phyloP scores from a whole-genome alignment of 768 basidiomycete genomes.

The Favolaschia claudopus region DNA sequence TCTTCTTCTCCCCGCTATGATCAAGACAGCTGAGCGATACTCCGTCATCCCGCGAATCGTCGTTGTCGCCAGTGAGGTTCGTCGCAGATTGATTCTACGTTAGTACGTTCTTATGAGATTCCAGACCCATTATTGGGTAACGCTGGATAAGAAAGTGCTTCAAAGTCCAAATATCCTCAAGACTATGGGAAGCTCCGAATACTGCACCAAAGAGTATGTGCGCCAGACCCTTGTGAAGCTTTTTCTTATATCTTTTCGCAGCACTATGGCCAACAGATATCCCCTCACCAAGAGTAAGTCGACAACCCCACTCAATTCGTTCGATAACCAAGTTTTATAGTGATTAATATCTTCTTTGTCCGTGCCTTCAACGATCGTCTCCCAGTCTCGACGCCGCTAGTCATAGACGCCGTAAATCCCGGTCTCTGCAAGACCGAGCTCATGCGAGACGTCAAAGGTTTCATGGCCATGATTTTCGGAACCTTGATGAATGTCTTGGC shows the following conservation, averaged over 20 bases:
- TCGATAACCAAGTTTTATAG: constrained; percentile 1
- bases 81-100: no score
- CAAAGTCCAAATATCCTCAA: constrained; percentile 22
- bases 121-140: constrained; percentile 27
- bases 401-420: constrained; percentile 25
- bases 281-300: constrained; percentile 3
- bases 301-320: neutral
- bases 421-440: constrained; percentile 29
- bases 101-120: no score
- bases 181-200: constrained; percentile 24
- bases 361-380: constrained; percentile 14
- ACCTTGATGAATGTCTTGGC: constrained; percentile 21
- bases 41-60: constrained; percentile 42
- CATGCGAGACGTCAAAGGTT: neutral
- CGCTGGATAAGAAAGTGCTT: neutral
- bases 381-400: constrained; percentile 12
- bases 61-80: constrained; percentile 44
- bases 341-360: constrained; percentile 29
- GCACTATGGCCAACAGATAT: neutral
- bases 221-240: neutral
- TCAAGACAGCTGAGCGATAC: constrained; percentile 32
- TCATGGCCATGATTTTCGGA: neutral
- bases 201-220: constrained; percentile 17
- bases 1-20: neutral
- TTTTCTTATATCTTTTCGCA: neutral